A percentile compares a stretch with the other conserved stretches of the same genome.
Conservation (phyloP, 176 grass and related monocot species). For the Themeda triandra region DNA sequence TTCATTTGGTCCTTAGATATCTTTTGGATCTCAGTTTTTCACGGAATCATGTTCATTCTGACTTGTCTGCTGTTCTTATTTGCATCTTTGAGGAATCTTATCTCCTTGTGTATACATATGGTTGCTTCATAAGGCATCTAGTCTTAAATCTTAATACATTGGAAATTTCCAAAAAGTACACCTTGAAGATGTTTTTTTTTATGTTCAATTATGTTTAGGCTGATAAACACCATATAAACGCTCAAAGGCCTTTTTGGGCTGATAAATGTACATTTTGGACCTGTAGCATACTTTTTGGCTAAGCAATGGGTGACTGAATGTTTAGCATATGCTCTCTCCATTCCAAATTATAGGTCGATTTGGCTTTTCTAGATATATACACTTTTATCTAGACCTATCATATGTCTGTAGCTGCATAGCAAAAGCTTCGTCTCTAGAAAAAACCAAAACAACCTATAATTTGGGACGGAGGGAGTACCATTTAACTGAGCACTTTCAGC, state of each 20-base stretch:
- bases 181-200: constrained; percentile 1
- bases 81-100: too few relatives aligned
- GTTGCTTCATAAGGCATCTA: background rate
- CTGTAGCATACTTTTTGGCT: background rate
- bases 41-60: constrained; percentile 8
- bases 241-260: background rate
- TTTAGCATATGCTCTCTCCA: background rate
- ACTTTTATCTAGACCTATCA: too few relatives aligned
- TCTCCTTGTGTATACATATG: background rate
- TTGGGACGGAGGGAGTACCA: background rate
- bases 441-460: background rate
- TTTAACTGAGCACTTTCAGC: background rate
- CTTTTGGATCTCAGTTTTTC: background rate
- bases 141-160: constrained; percentile 16
- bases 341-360: background rate
- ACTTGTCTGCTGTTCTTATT: background rate
- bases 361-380: background rate
- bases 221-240: background rate
- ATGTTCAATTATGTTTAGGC: constrained; percentile 1
- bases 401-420: background rate
- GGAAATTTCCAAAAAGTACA: background rate
- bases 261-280: background rate
- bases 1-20: background rate
- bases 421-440: background rate
- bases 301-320: background rate